These are phyloP conservation scores for Nothopassalora personata DNA, from an alignment of 2,329 filamentous ascomycete genomes.

Conservation along the genomic window DNA sequence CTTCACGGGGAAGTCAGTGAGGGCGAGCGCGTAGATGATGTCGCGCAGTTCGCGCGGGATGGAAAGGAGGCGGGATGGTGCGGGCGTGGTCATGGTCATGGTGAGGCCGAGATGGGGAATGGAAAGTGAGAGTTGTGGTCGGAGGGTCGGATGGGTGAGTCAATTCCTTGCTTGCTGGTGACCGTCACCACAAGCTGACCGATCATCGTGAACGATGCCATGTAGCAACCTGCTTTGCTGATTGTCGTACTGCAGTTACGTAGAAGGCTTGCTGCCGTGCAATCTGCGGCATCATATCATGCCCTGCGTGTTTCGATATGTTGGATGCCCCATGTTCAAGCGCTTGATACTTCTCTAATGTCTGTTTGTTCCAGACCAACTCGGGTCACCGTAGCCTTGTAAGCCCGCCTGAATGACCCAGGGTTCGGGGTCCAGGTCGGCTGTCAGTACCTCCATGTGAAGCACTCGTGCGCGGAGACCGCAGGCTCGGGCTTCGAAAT, in stretches of 20 bases:
- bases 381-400: too few relatives aligned
- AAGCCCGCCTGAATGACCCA: too few relatives aligned
- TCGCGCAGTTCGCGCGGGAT: constrained; percentile 1
- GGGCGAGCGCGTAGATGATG: not conserved
- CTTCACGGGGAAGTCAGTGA: not conserved
- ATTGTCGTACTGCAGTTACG: not conserved
- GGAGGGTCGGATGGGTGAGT: not conserved
- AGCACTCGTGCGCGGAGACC: too few relatives aligned
- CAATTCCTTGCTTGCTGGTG: not conserved
- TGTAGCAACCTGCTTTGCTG: not conserved
- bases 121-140: not conserved
- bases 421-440: too few relatives aligned
- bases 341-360: too few relatives aligned
- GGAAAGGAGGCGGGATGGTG: not conserved
- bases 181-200: not conserved
- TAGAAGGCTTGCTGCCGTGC: not conserved
- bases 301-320: too few relatives aligned
- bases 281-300: not conserved
- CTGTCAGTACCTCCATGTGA: too few relatives aligned
- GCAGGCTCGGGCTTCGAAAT: too few relatives aligned
- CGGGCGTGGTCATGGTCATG: not conserved
- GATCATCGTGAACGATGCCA: not conserved
- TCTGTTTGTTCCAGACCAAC: too few relatives aligned
- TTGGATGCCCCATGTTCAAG: too few relatives aligned
- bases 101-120: not conserved